Evolutionary conservation across 2,329 filamentous ascomycete genomes (phyloP), one percentile per base, ranked within the genome.

Genomic region (Penicillium sumatraense): DNA sequence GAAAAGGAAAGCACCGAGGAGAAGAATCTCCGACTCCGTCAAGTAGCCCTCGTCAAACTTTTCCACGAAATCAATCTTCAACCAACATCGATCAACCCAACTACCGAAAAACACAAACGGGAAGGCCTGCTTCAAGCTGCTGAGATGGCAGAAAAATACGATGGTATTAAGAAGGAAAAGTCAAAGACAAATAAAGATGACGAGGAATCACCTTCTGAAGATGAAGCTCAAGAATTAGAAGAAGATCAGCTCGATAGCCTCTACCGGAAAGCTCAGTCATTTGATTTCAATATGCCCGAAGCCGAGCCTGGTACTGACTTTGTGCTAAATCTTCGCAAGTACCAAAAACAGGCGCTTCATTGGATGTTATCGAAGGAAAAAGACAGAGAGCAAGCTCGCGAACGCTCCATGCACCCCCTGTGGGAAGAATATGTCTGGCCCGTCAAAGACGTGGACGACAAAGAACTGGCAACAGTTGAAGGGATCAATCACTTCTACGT

Each of bases 381-480:
- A 65, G 86, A 96, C 60, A 83, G 89, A 58, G 87, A 86, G 62
- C 83, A 85, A 10, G 83, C 86, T 33, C 85, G 86, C 51, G 87
- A 93, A 66, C 80, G 81, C 3, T 97, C 92, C 0, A 96, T 99
- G 91, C 93, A 99, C 73, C 95, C 95, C 0, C 75, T 99, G 0
- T 99, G 95, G 95, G 95, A 99, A 75, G 91, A 98, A 70, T 99
- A 99, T 65, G 72, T 78, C 2, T 99, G 93, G 92, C 95, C 95
- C 0, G 79, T 80, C 0, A 92, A 93, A 69, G 95, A 99, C 73
- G 87, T 89, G 33, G 90, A 98, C 62, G 93, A 95, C 62, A 85
- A 89, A 38, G 84, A 89, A 5, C 69, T 97, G 10, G 87, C 89
- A 0, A 68, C 71, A 16, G 80, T 95, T 7, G 78, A 85, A 9